These are phyloP conservation scores for Diplodia intermedia DNA, from an alignment of 2,329 filamentous ascomycete species.

Conservation along the genomic window DNA sequence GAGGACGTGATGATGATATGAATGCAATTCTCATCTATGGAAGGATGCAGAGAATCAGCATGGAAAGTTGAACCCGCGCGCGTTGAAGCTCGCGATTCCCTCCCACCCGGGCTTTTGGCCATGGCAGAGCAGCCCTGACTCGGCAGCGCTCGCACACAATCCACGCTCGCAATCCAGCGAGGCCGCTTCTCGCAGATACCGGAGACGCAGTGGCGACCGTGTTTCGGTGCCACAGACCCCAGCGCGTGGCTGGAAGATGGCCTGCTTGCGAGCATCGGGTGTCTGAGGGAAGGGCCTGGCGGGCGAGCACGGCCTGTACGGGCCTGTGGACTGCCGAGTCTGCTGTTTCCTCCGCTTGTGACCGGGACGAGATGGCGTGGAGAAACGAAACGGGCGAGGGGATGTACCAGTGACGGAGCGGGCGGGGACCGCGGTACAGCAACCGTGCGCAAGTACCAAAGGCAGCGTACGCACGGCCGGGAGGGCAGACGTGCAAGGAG, in stretches of 20 bases:
- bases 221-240: conserved; percentile 1
- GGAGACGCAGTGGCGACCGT: conserved; percentile 10
- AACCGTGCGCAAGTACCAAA: neutral
- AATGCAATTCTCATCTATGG: neutral
- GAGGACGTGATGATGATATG: neutral
- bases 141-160: neutral
- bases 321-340: neutral
- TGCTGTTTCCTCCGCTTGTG: conserved; percentile 4
- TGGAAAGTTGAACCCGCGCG: neutral
- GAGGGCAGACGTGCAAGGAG: neutral
- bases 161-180: neutral
- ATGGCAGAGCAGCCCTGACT: neutral
- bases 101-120: neutral
- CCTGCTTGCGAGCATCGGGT: conserved; percentile 11
- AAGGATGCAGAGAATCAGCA: neutral
- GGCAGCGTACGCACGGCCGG: neutral
- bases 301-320: too few species aligned
- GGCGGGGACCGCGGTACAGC: neutral
- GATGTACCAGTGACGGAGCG: neutral
- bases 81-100: neutral
- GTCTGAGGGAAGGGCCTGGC: neutral
- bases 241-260: neutral
- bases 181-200: neutral
- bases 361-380: neutral
- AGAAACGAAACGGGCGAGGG: neutral